These are phyloP conservation scores for Vaccinium darrowii DNA, from an alignment of 148 eudicot genomes.

Conservation along the genomic window DNA sequence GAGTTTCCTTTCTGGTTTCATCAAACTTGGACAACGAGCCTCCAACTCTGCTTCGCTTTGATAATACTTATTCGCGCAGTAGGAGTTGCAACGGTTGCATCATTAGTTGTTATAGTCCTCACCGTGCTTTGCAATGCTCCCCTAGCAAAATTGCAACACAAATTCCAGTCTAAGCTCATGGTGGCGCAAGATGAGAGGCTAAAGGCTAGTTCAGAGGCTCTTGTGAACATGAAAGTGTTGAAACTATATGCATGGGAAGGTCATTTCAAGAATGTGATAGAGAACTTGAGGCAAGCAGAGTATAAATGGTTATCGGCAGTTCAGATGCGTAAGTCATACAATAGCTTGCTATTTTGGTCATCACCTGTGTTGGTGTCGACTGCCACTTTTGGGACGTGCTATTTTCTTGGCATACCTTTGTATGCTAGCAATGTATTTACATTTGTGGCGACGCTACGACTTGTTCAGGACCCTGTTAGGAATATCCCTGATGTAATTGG, in stretches of 20 bases:
- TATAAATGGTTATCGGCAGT: slow-evolving; percentile 64
- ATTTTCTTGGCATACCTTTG: slow-evolving; percentile 59
- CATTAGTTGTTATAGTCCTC: slow-evolving; percentile 45
- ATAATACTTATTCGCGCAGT: slow-evolving; percentile 36
- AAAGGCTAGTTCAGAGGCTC: slow-evolving; percentile 53
- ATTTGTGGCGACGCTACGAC: slow-evolving; percentile 79
- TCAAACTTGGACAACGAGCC: slow-evolving; percentile 56
- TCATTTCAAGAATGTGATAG: slow-evolving; percentile 65
- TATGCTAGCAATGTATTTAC: slow-evolving; percentile 87
- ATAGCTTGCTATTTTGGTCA: slow-evolving; percentile 70
- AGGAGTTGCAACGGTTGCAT: slow-evolving; percentile 48
- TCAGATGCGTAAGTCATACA: slow-evolving; percentile 61
- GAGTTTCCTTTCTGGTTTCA: slow-evolving; percentile 84
- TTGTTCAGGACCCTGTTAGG: slow-evolving; percentile 88
- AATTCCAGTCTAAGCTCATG: slow-evolving; percentile 53
- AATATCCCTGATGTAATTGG: slow-evolving; percentile 81
- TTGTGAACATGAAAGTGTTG: slow-evolving; percentile 80
- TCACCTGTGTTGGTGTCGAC: slow-evolving; percentile 81
- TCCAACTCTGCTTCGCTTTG: slow-evolving; percentile 58
- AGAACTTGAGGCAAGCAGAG: slow-evolving; percentile 59
- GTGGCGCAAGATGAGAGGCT: slow-evolving; percentile 53
- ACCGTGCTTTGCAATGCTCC: slow-evolving; percentile 68
- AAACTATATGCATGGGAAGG: slow-evolving; percentile 91
- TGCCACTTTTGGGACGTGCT: slow-evolving; percentile 84
- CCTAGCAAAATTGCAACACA: slow-evolving; percentile 46